Evolutionary conservation across 2,329 filamentous ascomycete genomes (phyloP).

Genomic region (Hansfordia pulvinata): DNA sequence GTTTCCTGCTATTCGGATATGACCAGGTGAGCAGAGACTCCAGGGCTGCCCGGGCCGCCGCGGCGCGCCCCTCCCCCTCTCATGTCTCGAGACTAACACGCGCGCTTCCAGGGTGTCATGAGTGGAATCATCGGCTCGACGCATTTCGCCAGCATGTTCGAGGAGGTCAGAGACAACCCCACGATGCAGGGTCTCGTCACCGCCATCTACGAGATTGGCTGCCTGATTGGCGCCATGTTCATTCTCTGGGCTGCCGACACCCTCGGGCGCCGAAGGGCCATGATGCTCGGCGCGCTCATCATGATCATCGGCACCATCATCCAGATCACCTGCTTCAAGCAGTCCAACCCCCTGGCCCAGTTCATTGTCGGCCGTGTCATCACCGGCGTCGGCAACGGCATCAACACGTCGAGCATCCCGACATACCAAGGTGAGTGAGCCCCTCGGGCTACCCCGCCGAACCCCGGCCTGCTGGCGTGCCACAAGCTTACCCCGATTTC

Average conservation of each 20-base stretch:
- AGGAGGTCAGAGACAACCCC: slow-evolving; percentile 24
- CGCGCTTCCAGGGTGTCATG: slow-evolving; percentile 26
- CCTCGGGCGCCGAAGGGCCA: slow-evolving; percentile 35
- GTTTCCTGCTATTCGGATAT: slow-evolving; percentile 47
- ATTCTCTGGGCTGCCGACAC: slow-evolving; percentile 39
- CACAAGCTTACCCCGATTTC: slow-evolving; percentile 1
- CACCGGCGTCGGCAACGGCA: slow-evolving; percentile 38
- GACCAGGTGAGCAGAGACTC: too few species aligned
- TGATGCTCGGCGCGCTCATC: slow-evolving; percentile 39
- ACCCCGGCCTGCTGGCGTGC: too few species aligned
- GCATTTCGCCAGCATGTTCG: slow-evolving; percentile 34
- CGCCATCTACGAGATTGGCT: slow-evolving; percentile 32
- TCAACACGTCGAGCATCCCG: slow-evolving; percentile 31
- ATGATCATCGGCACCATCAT: slow-evolving; percentile 48
- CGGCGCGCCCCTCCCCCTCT: too few species aligned
- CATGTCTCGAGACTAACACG: too few species aligned
- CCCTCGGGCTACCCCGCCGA: too few species aligned
- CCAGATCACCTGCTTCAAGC: slow-evolving; percentile 28
- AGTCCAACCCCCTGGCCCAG: slow-evolving; percentile 21
- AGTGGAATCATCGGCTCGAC: slow-evolving; percentile 36
- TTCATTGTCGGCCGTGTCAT: slow-evolving; percentile 34
- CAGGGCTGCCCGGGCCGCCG: too few species aligned
- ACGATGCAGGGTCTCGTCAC: slow-evolving; percentile 33
- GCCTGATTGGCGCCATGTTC: slow-evolving; percentile 30
- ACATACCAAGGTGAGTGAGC: slow-evolving; percentile 24